Conservation (phyloP, 352 stramenopile genomes). For the Discostella stelligera region DNA sequence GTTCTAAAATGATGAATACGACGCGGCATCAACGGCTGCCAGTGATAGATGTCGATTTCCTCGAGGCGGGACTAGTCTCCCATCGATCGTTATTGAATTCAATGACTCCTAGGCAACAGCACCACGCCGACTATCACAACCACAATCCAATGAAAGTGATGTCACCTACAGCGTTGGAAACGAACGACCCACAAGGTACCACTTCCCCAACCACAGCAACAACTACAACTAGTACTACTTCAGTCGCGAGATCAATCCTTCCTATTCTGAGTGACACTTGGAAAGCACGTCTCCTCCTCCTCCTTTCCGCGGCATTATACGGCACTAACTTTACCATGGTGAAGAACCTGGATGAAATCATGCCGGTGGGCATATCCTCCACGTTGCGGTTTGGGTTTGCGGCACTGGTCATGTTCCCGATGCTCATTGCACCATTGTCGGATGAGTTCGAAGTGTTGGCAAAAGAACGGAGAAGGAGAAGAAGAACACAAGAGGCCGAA, state of each 20-base stretch:
- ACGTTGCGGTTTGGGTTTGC: conserved; percentile 71
- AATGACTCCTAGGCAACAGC: not conserved
- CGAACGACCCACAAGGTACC: not conserved
- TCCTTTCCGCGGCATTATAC: conserved; percentile 68
- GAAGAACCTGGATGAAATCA: conserved; percentile 65
- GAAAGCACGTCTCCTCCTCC: conserved; percentile 56
- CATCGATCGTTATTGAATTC: conserved; percentile 1
- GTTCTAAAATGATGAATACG: not conserved
- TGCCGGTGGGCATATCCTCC: conserved; percentile 54
- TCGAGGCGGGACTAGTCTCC: not conserved
- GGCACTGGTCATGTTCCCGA: conserved; percentile 56
- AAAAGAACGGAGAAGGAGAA: conserved; percentile 8
- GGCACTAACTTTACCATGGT: conserved; percentile 77
- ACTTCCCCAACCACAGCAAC: not conserved
- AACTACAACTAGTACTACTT: not conserved
- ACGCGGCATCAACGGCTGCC: not conserved
- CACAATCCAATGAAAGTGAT: not conserved
- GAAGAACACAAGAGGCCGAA: not conserved
- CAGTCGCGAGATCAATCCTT: not conserved
- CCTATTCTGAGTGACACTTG: conserved; percentile 12
- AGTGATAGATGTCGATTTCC: not conserved
- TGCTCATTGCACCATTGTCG: conserved; percentile 45
- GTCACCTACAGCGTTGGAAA: not conserved
- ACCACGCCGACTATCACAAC: not conserved
- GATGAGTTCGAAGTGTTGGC: conserved; percentile 16